Evolutionary conservation across 2,329 filamentous ascomycete genomes (phyloP), one percentile per base, ranked within the genome.

Genomic region (Trichoderma hamatum): DNA sequence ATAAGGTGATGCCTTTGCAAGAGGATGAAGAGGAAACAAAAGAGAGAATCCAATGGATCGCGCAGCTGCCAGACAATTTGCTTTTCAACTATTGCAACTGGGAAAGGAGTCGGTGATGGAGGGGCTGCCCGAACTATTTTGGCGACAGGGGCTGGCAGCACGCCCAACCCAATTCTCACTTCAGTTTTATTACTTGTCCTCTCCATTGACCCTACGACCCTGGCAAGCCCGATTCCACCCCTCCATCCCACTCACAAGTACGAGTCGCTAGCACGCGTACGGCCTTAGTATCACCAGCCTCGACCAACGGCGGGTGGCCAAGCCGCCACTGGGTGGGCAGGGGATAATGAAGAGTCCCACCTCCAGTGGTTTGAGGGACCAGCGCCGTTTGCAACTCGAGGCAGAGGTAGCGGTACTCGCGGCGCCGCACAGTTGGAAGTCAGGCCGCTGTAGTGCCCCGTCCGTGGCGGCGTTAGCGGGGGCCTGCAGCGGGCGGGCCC

Each of bases 61-160:
- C 72, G 71, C 75, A 74, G 75, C 70, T 74, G 74, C 67, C 73
- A 74, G 75, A 73, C 75, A 76, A 75, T 61, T 66, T 66, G 60
- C 74, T 72, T 73, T 75, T 71, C 71, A 69, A 68, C 71, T 72
- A 71, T 69, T 66, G 71, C 71, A 72, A 72, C 70, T 68, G 74
- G 73, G 74, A 78, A 78, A 78, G 76, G 77, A 74, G 76, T 75
- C 72, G 71, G 75, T 72, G 75, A 77, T 76, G 74, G 78, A 80
- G 80, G 79, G 80, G 79, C 78, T 77, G 76, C 60, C 54, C 46
- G 78, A 78, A 78, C 80, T 80, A 34, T 74, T 76, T 75, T 75
- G 75, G 73, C 74, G 73, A 72, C 72, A 75, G 75, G 72, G 72
- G 72, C 60, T 70, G 71, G 61, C 61, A 26, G n/a, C 56, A 16